These are phyloP conservation scores for Citrus mangshanensis DNA, from an alignment of 345 rosid species.

Conservation along the genomic window DNA sequence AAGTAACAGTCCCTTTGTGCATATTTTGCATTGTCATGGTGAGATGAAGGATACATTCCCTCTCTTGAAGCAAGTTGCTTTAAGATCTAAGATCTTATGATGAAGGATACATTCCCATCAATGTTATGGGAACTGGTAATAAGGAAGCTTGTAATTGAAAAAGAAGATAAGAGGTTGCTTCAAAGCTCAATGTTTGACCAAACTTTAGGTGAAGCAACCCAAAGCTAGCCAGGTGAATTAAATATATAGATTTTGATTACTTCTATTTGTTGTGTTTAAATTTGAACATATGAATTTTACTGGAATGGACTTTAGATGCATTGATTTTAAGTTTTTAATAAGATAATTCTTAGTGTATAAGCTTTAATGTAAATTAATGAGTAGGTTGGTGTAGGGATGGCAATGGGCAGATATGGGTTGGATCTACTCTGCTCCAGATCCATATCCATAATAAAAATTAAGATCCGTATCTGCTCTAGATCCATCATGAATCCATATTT, in stretches of 20 bases:
- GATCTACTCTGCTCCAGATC: too few relatives aligned
- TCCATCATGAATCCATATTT: too few relatives aligned
- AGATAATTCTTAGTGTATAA: not conserved
- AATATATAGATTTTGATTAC: not conserved
- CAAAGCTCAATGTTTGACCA: not conserved
- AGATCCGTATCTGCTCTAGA: too few relatives aligned
- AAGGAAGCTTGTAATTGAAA: slow-evolving; percentile 8
- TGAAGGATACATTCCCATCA: slow-evolving; percentile 24
- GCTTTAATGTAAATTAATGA: not conserved
- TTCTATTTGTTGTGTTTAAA: not conserved
- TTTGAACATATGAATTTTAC: not conserved
- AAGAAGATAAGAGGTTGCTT: slow-evolving; percentile 17
- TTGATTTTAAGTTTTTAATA: not conserved
- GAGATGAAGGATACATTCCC: slow-evolving; percentile 28
- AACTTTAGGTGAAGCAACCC: not conserved
- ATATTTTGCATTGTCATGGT: slow-evolving; percentile 26
- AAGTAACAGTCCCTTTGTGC: slow-evolving; percentile 25
- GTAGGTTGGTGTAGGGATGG: not conserved
- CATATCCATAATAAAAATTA: too few relatives aligned
- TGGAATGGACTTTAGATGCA: not conserved
- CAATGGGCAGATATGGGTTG: too few relatives aligned
- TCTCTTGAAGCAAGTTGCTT: slow-evolving; percentile 3
- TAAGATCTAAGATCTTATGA: not conserved
- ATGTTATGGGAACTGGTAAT: not conserved
- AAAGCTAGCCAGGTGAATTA: not conserved